Evolutionary conservation across 208 protist species (phyloP).

Genomic region (Leishmania major): DNA sequence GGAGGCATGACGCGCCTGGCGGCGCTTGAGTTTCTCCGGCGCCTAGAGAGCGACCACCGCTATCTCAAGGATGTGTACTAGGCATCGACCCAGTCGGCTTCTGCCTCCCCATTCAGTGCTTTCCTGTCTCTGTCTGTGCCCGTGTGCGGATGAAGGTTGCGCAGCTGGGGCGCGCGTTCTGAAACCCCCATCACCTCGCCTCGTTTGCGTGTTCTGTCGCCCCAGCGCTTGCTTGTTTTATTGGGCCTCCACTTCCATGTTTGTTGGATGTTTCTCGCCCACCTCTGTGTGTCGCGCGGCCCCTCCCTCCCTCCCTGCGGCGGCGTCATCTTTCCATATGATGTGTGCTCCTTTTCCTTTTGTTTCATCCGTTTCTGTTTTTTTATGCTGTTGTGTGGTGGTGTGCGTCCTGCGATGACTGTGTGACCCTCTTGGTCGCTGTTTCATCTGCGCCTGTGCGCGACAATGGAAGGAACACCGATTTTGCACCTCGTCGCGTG

Average conservation of each 20-base stretch:
- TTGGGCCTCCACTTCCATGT: neutral
- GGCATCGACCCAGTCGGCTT: neutral
- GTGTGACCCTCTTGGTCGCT: neutral
- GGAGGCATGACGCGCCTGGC: conserved; percentile 57
- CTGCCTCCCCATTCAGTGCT: neutral
- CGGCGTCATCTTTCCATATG: neutral
- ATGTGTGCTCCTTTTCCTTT: neutral
- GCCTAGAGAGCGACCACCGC: conserved; percentile 71
- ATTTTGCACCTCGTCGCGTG: neutral
- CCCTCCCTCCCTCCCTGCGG: neutral
- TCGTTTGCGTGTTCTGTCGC: neutral
- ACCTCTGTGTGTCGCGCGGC: neutral
- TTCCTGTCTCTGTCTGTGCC: neutral
- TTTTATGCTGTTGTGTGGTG: neutral
- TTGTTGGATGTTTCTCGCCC: neutral
- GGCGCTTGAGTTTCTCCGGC: conserved; percentile 72
- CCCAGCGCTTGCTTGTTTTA: neutral
- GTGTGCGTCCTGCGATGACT: neutral
- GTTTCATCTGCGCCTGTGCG: neutral
- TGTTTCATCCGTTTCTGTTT: neutral
- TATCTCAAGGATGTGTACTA: conserved; percentile 95
- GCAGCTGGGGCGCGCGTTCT: neutral
- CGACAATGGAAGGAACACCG: neutral
- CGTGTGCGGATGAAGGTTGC: neutral
- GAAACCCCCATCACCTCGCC: neutral